Percentiles rank a stretch among this genome's conserved stretches.
Conservation (phyloP, 1,139 yeast species). For the Candida sp. region DNA sequence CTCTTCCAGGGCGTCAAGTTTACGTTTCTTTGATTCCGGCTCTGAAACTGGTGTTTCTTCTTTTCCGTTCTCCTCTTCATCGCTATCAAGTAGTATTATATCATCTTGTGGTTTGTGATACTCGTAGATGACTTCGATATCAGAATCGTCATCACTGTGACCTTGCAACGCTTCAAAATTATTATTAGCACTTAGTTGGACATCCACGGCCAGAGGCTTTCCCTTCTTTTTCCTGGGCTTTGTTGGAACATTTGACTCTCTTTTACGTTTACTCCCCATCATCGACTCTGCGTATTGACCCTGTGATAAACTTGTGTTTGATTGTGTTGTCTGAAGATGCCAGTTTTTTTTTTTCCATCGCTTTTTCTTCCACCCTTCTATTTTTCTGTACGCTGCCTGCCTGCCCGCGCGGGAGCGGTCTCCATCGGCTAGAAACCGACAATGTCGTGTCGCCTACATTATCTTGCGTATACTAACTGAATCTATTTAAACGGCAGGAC, state of each 20-base stretch:
- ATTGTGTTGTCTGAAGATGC: not conserved
- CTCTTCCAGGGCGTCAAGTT: conserved; percentile 10
- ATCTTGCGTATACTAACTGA: not conserved
- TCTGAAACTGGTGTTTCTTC: not conserved
- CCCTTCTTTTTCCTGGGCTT: conserved; percentile 17
- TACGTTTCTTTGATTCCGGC: conserved; percentile 17
- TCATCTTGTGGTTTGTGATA: conserved; percentile 14
- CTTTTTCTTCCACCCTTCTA: conserved; percentile 15
- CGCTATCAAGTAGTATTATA: conserved; percentile 29
- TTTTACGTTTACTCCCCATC: conserved; percentile 21
- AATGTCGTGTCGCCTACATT: no score
- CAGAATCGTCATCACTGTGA: conserved; percentile 25
- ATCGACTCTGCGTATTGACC: not conserved
- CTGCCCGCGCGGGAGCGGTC: no score
- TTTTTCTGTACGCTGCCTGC: conserved; percentile 15
- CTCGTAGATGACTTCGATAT: conserved; percentile 24
- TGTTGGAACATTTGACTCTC: conserved; percentile 18
- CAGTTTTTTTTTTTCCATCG: conserved; percentile 16
- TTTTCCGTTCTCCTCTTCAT: conserved; percentile 26
- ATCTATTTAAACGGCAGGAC: not conserved
- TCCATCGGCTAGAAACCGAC: no score
- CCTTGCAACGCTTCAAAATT: conserved; percentile 21
- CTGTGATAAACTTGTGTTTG: no score
- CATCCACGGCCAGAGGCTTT: conserved; percentile 5
- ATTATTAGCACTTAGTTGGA: conserved; percentile 18